Conservation (phyloP, 345 rosid genomes). For the Pistacia vera region DNA sequence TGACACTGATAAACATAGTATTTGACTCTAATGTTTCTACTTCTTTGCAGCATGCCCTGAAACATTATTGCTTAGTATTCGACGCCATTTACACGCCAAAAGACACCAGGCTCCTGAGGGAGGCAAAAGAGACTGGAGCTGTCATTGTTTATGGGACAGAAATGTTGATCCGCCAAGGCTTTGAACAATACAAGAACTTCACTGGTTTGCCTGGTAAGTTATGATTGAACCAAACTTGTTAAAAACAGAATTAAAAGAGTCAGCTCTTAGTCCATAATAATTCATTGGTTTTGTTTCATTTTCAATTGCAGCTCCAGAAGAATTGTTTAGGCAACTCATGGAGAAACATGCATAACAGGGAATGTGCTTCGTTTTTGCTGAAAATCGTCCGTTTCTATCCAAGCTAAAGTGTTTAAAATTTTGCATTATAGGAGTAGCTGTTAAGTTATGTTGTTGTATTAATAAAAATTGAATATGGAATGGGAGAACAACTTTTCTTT, state of each 20-base stretch:
- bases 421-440: not conserved
- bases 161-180: slow-evolving; percentile 53
- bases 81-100: slow-evolving; percentile 56
- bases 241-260: not conserved
- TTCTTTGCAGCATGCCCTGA: slow-evolving; percentile 37
- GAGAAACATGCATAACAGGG: slow-evolving; percentile 43
- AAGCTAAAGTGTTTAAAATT: not conserved
- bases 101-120: slow-evolving; percentile 42
- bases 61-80: slow-evolving; percentile 40
- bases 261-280: not conserved
- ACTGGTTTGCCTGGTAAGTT: slow-evolving; percentile 55
- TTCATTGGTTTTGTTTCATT: not conserved
- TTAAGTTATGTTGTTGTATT: too few relatives aligned
- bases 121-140: slow-evolving; percentile 41
- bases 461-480: too few relatives aligned
- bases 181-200: slow-evolving; percentile 55
- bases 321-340: slow-evolving; percentile 46
- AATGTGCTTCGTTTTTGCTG: not conserved
- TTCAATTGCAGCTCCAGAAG: slow-evolving; percentile 46
- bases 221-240: not conserved
- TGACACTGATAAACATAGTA: not conserved
- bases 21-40: not conserved
- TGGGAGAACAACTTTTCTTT: too few relatives aligned
- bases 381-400: not conserved
- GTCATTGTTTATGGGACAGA: slow-evolving; percentile 50